A percentile compares a stretch with the other conserved stretches of the same genome.
Evolutionary conservation across 2,329 filamentous ascomycete genomes (phyloP).

Genomic region (Sclerotinia subarctica): DNA sequence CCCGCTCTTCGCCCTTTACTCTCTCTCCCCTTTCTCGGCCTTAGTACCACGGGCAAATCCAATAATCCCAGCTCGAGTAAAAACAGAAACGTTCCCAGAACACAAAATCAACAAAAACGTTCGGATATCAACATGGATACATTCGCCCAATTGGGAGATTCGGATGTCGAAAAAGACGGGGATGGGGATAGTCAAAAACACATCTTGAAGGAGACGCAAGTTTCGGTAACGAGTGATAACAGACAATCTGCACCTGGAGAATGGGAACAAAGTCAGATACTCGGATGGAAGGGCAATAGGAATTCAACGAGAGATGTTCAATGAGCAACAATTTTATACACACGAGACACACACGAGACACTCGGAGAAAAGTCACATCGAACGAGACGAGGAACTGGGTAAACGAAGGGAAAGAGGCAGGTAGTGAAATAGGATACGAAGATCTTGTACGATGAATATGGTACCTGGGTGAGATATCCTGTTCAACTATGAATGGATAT

Average conservation of each 20-base stretch:
- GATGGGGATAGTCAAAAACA: conserved; percentile 41
- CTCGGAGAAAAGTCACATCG: background rate
- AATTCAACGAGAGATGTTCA: background rate
- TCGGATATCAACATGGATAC: conserved; percentile 28
- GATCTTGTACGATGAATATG: conserved; percentile 7
- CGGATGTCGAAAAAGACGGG: conserved; percentile 22
- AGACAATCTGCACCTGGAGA: conserved; percentile 25
- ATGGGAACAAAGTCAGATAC: conserved; percentile 25
- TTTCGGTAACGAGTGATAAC: conserved; percentile 30
- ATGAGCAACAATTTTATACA: background rate
- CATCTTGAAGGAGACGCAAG: conserved; percentile 41
- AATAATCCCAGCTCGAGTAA: background rate
- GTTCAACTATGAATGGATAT: background rate
- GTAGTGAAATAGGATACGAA: background rate
- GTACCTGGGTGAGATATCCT: conserved; percentile 7
- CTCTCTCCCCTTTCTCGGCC: conserved; percentile 33
- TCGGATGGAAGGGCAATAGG: background rate
- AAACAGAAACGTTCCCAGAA: conserved; percentile 20
- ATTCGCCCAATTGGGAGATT: conserved; percentile 27
- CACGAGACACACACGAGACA: no score
- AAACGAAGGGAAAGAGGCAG: background rate
- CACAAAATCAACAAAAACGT: conserved; percentile 6
- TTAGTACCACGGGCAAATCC: conserved; percentile 15
- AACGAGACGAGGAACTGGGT: background rate
- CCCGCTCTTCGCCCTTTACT: conserved; percentile 47